phyloP scores from a whole-genome alignment of 2,329 filamentous ascomycete genomes.

The Fusarium coicis region DNA sequence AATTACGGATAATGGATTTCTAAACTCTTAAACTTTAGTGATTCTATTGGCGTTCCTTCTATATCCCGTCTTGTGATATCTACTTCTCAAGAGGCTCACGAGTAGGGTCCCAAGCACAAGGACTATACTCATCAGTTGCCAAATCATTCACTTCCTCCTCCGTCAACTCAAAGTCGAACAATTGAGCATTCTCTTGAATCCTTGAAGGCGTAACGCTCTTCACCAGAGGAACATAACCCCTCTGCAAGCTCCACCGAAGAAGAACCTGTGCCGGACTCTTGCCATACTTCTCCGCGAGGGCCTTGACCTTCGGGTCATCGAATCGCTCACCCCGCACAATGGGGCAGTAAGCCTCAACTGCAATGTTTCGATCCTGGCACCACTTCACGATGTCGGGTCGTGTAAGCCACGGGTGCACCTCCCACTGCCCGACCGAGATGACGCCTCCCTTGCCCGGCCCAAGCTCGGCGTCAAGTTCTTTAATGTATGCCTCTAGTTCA shows the following conservation, averaged over 20 bases:
- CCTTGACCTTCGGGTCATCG: slow-evolving; percentile 72
- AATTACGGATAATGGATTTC: not conserved
- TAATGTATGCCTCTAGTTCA: slow-evolving; percentile 68
- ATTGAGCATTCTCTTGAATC: slow-evolving; percentile 70
- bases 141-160: slow-evolving; percentile 63
- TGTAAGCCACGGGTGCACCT: slow-evolving; percentile 89
- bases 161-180: slow-evolving; percentile 67
- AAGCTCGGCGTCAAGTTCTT: slow-evolving; percentile 69
- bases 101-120: slow-evolving; percentile 68
- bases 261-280: slow-evolving; percentile 82
- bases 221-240: slow-evolving; percentile 76
- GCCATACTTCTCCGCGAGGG: slow-evolving; percentile 75
- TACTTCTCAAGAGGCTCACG: slow-evolving; percentile 57
- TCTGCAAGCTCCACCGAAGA: slow-evolving; percentile 84
- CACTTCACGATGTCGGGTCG: slow-evolving; percentile 83
- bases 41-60: not conserved
- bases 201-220: slow-evolving; percentile 77
- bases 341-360: slow-evolving; percentile 72
- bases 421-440: slow-evolving; percentile 86
- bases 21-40: not conserved
- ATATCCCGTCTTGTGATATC: not conserved
- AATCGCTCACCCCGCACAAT: slow-evolving; percentile 75
- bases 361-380: slow-evolving; percentile 72
- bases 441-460: slow-evolving; percentile 74
- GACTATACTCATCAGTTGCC: slow-evolving; percentile 63